Conservation (phyloP, 352 stramenopile genomes). For the Phytophthora hibernalis region DNA sequence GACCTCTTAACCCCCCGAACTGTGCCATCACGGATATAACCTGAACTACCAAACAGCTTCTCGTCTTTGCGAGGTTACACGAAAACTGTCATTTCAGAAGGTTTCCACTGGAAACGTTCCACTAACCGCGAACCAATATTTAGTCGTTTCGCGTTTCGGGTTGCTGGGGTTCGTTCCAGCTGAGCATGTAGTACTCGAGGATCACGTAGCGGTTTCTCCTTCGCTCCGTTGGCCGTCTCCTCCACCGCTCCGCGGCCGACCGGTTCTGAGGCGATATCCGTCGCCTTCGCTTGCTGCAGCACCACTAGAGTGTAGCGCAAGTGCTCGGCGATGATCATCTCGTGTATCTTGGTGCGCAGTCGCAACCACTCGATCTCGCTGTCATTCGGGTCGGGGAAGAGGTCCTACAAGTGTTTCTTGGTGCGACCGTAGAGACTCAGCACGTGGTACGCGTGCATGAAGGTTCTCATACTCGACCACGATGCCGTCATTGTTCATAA, state of each 20-base stretch:
- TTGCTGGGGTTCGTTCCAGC: too few species aligned
- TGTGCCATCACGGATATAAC: too few species aligned
- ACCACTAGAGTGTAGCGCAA: conserved; percentile 90
- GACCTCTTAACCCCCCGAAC: too few species aligned
- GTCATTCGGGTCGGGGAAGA: conserved; percentile 86
- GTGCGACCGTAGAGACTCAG: conserved; percentile 87
- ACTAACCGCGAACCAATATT: too few species aligned
- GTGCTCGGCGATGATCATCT: conserved; percentile 93
- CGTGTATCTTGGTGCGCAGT: conserved; percentile 91
- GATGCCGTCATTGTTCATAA: conserved; percentile 95
- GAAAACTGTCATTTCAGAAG: too few species aligned
- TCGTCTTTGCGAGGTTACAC: too few species aligned
- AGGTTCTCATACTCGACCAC: conserved; percentile 94
- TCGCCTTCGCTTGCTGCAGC: conserved; percentile 67
- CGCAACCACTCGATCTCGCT: conserved; percentile 92
- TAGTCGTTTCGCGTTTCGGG: too few species aligned
- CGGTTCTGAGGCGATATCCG: conserved; percentile 33
- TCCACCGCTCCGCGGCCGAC: conserved; percentile 32
- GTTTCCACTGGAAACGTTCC: too few species aligned
- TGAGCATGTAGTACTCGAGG: too few species aligned
- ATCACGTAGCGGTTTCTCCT: conserved; percentile 52
- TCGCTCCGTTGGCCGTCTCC: conserved; percentile 42
- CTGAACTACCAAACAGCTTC: too few species aligned
- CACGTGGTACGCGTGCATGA: conserved; percentile 93
- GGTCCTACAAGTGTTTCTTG: conserved; percentile 85